Percentiles rank a stretch among this genome's conserved stretches.
These are phyloP conservation scores for Eragrostis nindensis DNA, from an alignment of 176 grass and related monocot species.

Conservation along the genomic window DNA sequence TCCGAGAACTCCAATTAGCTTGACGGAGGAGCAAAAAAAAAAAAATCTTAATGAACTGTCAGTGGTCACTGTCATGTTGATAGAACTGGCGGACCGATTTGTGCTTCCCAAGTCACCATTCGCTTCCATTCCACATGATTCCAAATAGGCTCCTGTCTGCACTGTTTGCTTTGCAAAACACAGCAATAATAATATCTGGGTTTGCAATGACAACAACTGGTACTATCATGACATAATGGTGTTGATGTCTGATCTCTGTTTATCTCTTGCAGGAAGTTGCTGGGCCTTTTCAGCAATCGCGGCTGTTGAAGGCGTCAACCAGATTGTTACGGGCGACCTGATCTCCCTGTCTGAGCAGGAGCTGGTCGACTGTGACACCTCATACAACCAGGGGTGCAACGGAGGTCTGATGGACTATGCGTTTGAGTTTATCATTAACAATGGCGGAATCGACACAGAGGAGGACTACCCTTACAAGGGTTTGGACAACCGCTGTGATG, in stretches of 20 bases:
- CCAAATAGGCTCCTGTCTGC: not conserved
- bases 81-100: not conserved
- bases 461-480: constrained; percentile 77
- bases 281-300: constrained; percentile 92
- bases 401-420: constrained; percentile 95
- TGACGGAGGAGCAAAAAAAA: not conserved
- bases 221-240: not conserved
- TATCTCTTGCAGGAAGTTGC: constrained; percentile 64
- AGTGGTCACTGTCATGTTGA: constrained; percentile 36
- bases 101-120: not conserved
- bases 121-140: not conserved
- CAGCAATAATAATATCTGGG: not conserved
- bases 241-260: constrained; percentile 15
- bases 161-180: not conserved
- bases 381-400: constrained; percentile 85
- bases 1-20: too few species aligned
- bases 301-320: constrained; percentile 75
- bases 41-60: not conserved
- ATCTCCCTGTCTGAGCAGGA: constrained; percentile 86
- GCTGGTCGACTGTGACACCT: constrained; percentile 88
- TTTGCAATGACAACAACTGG: not conserved
- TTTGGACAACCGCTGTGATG: constrained; percentile 54
- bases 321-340: constrained; percentile 68
- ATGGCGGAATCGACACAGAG: constrained; percentile 71
- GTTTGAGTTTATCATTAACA: constrained; percentile 84